A percentile compares a stretch with the other conserved stretches of the same genome.
phyloP scores from a whole-genome alignment of 164 flowering plant genomes.

The Euptelea pleiosperma region DNA sequence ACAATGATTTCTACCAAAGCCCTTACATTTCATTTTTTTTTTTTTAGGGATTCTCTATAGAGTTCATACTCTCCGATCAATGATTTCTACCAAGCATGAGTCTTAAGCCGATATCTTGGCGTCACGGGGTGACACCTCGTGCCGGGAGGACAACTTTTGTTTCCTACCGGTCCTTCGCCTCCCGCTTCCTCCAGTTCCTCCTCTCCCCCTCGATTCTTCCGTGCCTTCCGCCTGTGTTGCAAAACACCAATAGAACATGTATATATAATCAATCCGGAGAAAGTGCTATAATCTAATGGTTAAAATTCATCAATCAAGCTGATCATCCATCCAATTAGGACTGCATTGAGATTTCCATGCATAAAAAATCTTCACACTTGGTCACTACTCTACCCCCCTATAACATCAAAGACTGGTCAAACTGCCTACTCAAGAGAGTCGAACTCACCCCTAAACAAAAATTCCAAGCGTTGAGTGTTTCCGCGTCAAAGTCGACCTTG shows the following conservation, averaged over 20 bases:
- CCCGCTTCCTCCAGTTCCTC: neutral
- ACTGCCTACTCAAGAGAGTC: neutral
- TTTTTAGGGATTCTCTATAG: neutral
- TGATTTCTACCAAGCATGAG: neutral
- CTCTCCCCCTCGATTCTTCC: slow-evolving; percentile 23
- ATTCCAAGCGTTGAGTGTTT: slow-evolving; percentile 11
- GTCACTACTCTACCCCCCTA: too few species aligned
- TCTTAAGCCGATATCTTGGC: slow-evolving; percentile 14
- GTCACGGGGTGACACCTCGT: slow-evolving; percentile 24
- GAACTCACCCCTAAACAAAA: slow-evolving; percentile 58
- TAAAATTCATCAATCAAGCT: too few species aligned
- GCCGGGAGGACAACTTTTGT: slow-evolving; percentile 28
- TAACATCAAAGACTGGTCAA: too few species aligned
- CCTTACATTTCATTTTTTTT: neutral
- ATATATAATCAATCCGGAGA: too few species aligned
- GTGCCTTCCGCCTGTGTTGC: slow-evolving; percentile 37
- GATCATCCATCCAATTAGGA: too few species aligned
- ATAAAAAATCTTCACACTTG: too few species aligned
- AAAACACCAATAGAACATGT: neutral
- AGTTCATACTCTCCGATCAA: neutral
- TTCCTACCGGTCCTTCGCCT: slow-evolving; percentile 34
- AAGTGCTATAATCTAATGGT: too few species aligned
- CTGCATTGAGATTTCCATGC: too few species aligned
- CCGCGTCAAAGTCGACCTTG: neutral
- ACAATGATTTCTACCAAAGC: too few species aligned